Evolutionary conservation across 805 yeast species (phyloP).

Genomic region (Candida taoyuanica): DNA sequence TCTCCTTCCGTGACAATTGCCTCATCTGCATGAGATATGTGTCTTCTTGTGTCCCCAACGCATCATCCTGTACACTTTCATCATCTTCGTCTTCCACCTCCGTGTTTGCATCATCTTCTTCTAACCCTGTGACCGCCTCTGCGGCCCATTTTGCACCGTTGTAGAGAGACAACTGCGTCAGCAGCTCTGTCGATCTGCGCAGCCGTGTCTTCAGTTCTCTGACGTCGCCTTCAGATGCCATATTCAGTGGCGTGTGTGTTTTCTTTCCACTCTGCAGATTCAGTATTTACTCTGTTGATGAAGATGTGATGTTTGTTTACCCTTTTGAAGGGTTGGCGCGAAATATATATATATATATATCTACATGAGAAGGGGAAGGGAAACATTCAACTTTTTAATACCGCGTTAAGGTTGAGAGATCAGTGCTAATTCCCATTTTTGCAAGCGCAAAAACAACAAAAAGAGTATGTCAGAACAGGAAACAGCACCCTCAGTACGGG

Average conservation of each 20-base stretch:
- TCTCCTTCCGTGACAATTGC: constrained; percentile 28
- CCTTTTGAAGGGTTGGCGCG: no score
- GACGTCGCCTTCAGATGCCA: not conserved
- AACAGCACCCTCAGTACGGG: no score
- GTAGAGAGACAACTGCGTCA: constrained; percentile 55
- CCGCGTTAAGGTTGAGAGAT: no score
- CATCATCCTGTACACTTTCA: constrained; percentile 15
- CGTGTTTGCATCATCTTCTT: not conserved
- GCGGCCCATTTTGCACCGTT: constrained; percentile 81
- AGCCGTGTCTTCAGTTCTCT: constrained; percentile 7
- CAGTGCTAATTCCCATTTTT: no score
- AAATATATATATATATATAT: no score
- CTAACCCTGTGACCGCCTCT: constrained; percentile 67
- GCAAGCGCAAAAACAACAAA: no score
- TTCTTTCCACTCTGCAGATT: not conserved
- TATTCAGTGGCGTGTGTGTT: not conserved
- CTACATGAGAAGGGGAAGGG: no score
- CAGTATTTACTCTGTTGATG: not conserved
- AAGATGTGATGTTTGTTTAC: not conserved
- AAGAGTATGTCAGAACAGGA: no score
- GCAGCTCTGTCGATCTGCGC: constrained; percentile 37
- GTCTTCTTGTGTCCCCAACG: not conserved
- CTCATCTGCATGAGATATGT: constrained; percentile 1
- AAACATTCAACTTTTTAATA: no score
- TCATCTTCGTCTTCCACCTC: constrained; percentile 20